Evolutionary conservation across 2,329 filamentous ascomycete genomes (phyloP).

Genomic region (Huntiella savannae): DNA sequence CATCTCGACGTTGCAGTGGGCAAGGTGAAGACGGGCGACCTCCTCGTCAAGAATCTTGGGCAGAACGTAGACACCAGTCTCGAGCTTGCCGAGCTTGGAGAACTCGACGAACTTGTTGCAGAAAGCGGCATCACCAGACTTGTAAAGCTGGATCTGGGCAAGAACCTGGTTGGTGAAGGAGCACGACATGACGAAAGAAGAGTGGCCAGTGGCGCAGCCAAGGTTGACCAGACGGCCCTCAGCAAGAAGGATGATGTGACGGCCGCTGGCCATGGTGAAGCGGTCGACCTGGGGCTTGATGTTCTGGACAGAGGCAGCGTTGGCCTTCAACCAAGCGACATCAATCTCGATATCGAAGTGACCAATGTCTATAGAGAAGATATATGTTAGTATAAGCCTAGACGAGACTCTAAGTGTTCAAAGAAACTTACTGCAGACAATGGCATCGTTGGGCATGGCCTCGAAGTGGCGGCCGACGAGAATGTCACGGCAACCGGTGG

Average conservation of each 20-base stretch:
- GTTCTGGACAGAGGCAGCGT: slow-evolving; percentile 82
- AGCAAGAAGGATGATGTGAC: slow-evolving; percentile 94
- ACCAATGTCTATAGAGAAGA: slow-evolving; percentile 53
- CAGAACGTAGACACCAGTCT: slow-evolving; percentile 82
- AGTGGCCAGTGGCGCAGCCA: slow-evolving; percentile 96
- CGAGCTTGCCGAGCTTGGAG: slow-evolving; percentile 76
- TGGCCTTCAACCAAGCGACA: slow-evolving; percentile 98
- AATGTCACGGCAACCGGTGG: slow-evolving; percentile 97
- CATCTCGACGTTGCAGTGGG: slow-evolving; percentile 87
- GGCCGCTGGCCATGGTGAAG: slow-evolving; percentile 81
- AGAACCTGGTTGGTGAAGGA: slow-evolving; percentile 99
- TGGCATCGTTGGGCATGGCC: slow-evolving; percentile 90
- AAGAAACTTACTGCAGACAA: slow-evolving; percentile 68
- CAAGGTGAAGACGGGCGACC: slow-evolving; percentile 83
- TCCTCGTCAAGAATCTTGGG: slow-evolving; percentile 99
- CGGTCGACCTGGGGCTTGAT: slow-evolving; percentile 99
- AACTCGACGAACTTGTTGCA: slow-evolving; percentile 93
- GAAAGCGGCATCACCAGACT: slow-evolving; percentile 73
- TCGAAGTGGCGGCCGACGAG: slow-evolving; percentile 83
- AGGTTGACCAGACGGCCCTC: slow-evolving; percentile 99
- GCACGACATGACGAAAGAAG: slow-evolving; percentile 99
- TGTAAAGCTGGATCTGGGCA: slow-evolving; percentile 96
- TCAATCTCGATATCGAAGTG: slow-evolving; percentile 99
- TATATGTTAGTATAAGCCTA: neutral
- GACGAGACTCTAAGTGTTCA: slow-evolving; percentile 3